A percentile compares a stretch with the other conserved stretches of the same genome.
phyloP scores from a whole-genome alignment of 805 yeast genomes.

The Dipodascopsis tothii region DNA sequence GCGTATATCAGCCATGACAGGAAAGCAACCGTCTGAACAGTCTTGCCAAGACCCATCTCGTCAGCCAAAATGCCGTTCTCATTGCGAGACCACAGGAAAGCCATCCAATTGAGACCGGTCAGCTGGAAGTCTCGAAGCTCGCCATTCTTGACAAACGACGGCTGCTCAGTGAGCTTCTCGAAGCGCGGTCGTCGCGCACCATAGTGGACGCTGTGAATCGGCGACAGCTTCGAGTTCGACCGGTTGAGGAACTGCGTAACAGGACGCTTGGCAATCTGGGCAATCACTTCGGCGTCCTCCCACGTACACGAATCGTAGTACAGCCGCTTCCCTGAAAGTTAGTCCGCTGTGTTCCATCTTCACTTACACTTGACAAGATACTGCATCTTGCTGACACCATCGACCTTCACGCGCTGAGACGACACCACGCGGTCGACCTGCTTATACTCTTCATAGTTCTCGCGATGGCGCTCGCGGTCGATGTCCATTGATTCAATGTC shows the following conservation, averaged over 20 bases:
- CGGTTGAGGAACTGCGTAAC: constrained; percentile 79
- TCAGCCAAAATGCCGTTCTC: constrained; percentile 97
- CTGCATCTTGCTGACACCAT: constrained; percentile 42
- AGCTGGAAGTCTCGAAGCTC: constrained; percentile 93
- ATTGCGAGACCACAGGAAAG: constrained; percentile 93
- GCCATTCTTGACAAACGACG: constrained; percentile 81
- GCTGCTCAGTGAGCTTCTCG: constrained; percentile 80
- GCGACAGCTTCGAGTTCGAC: constrained; percentile 73
- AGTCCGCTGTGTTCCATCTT: too few species aligned
- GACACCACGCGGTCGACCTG: constrained; percentile 86
- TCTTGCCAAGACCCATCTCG: constrained; percentile 98
- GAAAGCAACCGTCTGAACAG: constrained; percentile 93
- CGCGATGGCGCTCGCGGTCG: constrained; percentile 76
- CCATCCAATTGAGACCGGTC: constrained; percentile 99
- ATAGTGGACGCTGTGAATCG: constrained; percentile 71
- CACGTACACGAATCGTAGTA: constrained; percentile 94
- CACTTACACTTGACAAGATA: constrained; percentile 72
- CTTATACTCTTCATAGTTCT: constrained; percentile 74
- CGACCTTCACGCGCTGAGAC: constrained; percentile 51
- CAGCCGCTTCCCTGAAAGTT: constrained; percentile 59
- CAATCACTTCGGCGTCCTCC: constrained; percentile 88
- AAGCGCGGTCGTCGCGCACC: constrained; percentile 72
- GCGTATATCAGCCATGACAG: constrained; percentile 92
- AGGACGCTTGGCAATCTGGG: constrained; percentile 71
- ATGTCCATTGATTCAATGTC: constrained; percentile 90